A percentile compares a stretch with the other conserved stretches of the same genome.
These are phyloP conservation scores for Blepharisma stoltei DNA, from an alignment of 73 alveolate genomes.

Conservation along the genomic window DNA sequence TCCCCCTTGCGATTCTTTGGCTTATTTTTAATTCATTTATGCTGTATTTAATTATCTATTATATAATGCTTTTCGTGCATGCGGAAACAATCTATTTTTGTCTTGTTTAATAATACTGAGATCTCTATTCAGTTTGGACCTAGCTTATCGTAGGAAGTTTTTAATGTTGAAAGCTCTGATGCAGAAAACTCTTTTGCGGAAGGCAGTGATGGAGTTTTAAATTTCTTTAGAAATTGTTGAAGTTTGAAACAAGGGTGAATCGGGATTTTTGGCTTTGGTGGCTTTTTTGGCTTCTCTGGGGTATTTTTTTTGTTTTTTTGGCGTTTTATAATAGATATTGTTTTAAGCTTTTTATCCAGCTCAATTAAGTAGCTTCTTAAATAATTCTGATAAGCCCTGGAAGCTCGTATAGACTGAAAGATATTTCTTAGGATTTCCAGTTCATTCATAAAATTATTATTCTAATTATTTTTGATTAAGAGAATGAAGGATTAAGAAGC, in stretches of 20 bases:
- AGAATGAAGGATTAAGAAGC: conserved; percentile 36
- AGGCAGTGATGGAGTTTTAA: conserved; percentile 11
- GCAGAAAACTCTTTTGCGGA: neutral
- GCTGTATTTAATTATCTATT: no score
- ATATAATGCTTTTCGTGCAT: neutral
- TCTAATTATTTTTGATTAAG: neutral
- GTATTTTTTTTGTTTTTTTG: neutral
- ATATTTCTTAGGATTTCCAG: neutral
- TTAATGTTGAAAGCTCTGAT: neutral
- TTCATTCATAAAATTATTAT: conserved; percentile 4
- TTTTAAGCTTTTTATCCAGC: neutral
- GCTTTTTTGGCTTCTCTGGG: neutral
- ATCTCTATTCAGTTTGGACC: neutral
- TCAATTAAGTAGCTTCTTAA: neutral
- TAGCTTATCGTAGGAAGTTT: neutral
- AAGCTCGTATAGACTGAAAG: neutral
- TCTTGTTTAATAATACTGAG: neutral
- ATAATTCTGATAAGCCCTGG: conserved; percentile 22
- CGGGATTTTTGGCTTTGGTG: neutral
- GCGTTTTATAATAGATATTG: conserved; percentile 1
- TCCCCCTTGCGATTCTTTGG: no score
- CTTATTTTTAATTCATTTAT: no score
- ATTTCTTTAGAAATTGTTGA: neutral
- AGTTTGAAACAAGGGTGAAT: neutral
- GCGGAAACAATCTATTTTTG: neutral